Evolutionary conservation across 257 asterid genomes (phyloP), one percentile per base, ranked within the genome.

Genomic region (Eustoma russellianum): DNA sequence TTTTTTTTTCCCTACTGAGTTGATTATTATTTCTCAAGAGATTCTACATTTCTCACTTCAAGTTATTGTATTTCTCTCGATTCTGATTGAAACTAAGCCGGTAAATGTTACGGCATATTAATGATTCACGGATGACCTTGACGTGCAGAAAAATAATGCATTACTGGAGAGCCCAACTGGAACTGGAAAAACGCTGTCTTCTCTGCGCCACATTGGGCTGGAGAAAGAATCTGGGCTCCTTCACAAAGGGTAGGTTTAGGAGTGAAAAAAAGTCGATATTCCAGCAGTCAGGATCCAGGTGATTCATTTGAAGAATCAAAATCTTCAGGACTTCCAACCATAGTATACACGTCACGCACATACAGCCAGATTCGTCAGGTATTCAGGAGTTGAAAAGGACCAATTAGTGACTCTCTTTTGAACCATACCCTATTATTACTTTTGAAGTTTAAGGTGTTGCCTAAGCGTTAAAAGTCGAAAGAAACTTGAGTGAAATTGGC

Each of bases 151-250:
- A 75, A 55, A 79, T 64, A 91, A 91, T 67, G 95, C 98, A 11
- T 66, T 91, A 48, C 72, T 91, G 65, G 98, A 91, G 90, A 91
- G 98, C 71, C 98, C 98, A 53, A 91, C 98, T 46, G 97, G 98
- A 72, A 91, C 98, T 33, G 98, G 98, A 59, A 91, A 91, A 75
- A 91, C 98, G n/a, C 61, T 91, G 64, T 91, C 95, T 91, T 70
- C 79, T 91, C 50, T 91, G 98, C 53, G 96, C 98, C 59, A 79
- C 98, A 52, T 74, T 91, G 72, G 94, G 97, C 46, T 91, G 97
- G 96, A 85, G 98, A 77, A 84, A 74, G 79, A 87, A 95, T 69
- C 74, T 87, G 70, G 94, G 95, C 16, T 74, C 52, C 53, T 91
- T 87, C 65, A 66, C 84, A 5, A 81, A 77, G 64, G 90, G 89